Evolutionary conservation across 2,329 filamentous ascomycete species (phyloP), one percentile per base, ranked within the genome.

Genomic region (Epichloe glyceriae): DNA sequence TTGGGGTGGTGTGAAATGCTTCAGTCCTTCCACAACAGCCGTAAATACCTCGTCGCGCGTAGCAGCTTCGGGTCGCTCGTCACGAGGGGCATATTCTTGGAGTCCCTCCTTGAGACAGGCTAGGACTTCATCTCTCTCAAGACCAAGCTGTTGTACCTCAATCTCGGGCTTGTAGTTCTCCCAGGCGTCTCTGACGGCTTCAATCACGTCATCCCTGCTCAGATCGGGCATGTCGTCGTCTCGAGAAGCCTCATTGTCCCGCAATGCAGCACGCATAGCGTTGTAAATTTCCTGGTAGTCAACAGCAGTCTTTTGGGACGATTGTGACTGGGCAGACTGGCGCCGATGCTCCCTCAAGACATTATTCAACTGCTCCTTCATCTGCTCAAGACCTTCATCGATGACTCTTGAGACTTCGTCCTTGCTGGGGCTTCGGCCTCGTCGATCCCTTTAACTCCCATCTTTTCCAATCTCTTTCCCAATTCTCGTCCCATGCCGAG

Each of bases 161-260:
- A 95, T 88, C 59, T 96, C 88, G 1, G 91, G 91, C 67, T 95
- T 95, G 69, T 95, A 95, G 50, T 83, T 87, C 62, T 96, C 91
- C 81, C 89, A 95, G 1, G 90, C 91, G 58, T 95, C 89, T 58
- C 83, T 83, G 14, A 97, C 86, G 3, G 90, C 89, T 30, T 86
- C 78, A 2, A 97, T 78, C 37, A 97, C 87, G 52, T 94, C 88
- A 46, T 95, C 88, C 57, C 86, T 80, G 58, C 82, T 83, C 45
- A 88, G 68, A 48, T 69, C 66, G 2, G 63, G 68, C 48, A 73
- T 58, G 4, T 66, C 55, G n/a, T 65, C 55, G n/a, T 54, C 60
- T 1, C 59, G 61, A 6, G 65, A 67, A 3, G 72, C 70, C 51
- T 80, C 73, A 5, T 79, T 74, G 57, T 86, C 84, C 54, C 78